Base-by-base conservation (phyloP, 2,329 filamentous ascomycete genomes). In the Thielaviopsis cerberus region DNA sequence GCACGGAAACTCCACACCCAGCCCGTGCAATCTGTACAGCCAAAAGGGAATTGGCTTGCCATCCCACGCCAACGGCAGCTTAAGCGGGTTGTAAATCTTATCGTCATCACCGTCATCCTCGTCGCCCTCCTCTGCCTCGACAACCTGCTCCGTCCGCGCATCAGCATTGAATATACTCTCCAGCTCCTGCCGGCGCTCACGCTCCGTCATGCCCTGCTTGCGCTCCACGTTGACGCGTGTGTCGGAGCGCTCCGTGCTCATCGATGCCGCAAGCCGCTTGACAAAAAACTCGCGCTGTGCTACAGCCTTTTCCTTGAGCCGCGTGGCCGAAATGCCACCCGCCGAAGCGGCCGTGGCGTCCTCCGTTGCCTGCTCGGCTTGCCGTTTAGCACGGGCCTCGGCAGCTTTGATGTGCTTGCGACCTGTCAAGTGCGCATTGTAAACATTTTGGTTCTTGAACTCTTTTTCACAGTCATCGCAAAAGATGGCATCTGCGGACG, bases 31-130 rank as follows among this genome's bases (percentile, higher is more conserved):
- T 64, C 96, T 92, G 76, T 97, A 98, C 17, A 98, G 78, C 92
- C 92, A 98, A 74, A 92, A 98, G 0, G 94, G 92, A 65, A 98
- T 98, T 0, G 94, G 92, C 68, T 98, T 98, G 64, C 94, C 92
- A 64, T 98, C 92, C 94, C 94, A 98, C 1, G 88, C 91, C 7
- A 98, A 77, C 0, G 92, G 92, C 1, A 98, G 77, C 68, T 98
- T 98, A 63, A 98, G 78, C 0, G 92, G 92, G 69, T 98, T 98
- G 76, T 97, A 96, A 61, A 97, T 86, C 67, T 83, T 87, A 45
- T 82, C 86, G 15, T 88, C 83, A 2, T 83, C 81, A 0, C 85
- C 86, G 0, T 88, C 85, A 11, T 81, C 81, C 1, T 83, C 82
- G n/a, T n/a, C n/a, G 0, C 79, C 80, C 0, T 77, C 77, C 7